Conservation (phyloP, 257 asterid genomes). For the Rubia yunnanensis region DNA sequence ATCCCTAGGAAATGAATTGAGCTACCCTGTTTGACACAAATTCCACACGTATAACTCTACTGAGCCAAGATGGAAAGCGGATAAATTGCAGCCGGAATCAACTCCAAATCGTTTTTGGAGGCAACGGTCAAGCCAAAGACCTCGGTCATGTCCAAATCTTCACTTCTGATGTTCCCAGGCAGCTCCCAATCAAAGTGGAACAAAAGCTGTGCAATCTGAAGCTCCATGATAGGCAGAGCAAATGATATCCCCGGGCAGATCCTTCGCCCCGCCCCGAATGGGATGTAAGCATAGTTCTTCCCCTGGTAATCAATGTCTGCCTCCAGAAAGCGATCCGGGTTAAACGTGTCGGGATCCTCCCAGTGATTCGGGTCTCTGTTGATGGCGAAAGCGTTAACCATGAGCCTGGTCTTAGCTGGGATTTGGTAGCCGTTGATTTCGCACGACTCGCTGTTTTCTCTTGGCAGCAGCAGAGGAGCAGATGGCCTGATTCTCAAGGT, state of each 20-base stretch:
- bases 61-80: not conserved
- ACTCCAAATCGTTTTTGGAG: not conserved
- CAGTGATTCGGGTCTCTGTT: constrained; percentile 9
- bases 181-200: constrained; percentile 8
- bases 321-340: constrained; percentile 5
- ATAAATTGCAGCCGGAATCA: not conserved
- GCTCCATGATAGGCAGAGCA: constrained; percentile 3
- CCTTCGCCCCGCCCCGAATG: constrained; percentile 6
- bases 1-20: not conserved
- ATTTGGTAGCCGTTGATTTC: constrained; percentile 1
- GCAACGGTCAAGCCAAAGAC: not conserved
- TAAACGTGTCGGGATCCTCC: constrained; percentile 12
- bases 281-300: not conserved
- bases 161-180: not conserved
- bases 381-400: constrained; percentile 11
- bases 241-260: constrained; percentile 10
- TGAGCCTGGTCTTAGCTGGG: constrained; percentile 7
- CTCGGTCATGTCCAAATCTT: constrained; percentile 11
- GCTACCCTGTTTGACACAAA: not conserved
- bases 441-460: constrained; percentile 9
- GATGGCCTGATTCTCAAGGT: constrained; percentile 10
- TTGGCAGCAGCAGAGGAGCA: constrained; percentile 6
- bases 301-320: constrained; percentile 5
- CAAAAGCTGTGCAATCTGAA: constrained; percentile 4
- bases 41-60: not conserved